Base-by-base conservation (phyloP, 768 basidiomycete species). In the Mycena haematopus region DNA sequence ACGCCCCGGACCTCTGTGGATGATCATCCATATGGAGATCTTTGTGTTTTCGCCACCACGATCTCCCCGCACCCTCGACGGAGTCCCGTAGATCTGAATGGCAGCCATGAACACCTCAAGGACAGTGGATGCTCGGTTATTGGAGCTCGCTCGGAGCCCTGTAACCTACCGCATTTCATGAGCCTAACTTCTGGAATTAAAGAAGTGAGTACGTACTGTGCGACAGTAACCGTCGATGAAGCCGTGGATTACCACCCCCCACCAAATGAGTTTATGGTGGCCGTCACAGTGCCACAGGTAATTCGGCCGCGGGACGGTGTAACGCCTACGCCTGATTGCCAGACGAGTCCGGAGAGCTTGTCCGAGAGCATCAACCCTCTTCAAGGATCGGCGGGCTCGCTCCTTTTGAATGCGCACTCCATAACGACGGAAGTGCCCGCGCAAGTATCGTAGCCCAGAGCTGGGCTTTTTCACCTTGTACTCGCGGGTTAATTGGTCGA, bases 11-110 rank as follows among this genome's bases (percentile, higher is more conserved):
- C 76, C 76, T 19, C 63, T 52, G 2, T 46, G 22, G 50, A 66
- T 58, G 24, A 74, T 66, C 76, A 77, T 77, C 25, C 52, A 72
- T 1, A 66, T 61, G 1, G 74, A 65, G 7, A 76, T 71, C 10
- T 67, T 57, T 9, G 65, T 65, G 63, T 80, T 81, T 60, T 80
- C 77, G 0, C 73, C 70, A 1, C 77, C 78, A 10, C 70, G 64
- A 68, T 79, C 77, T 1, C 73, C 76, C n/a, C 72, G 54, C 2
- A 77, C 55, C 6, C 73, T 58, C 7, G 74, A 77, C 17, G 78
- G 78, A 17, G 62, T 21, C 0, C 74, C 72, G 62, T 71, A 70
- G 6, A 61, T 36, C 1, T 45, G 4, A 22, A 73, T 55, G 3
- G 69, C 71, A 14, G 70, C 44, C 0, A 72, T 36, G 49, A 76